Evolutionary conservation across 2,329 filamentous ascomycete genomes (phyloP), one percentile per base, ranked within the genome.

Genomic region (Diaporthe batatas): DNA sequence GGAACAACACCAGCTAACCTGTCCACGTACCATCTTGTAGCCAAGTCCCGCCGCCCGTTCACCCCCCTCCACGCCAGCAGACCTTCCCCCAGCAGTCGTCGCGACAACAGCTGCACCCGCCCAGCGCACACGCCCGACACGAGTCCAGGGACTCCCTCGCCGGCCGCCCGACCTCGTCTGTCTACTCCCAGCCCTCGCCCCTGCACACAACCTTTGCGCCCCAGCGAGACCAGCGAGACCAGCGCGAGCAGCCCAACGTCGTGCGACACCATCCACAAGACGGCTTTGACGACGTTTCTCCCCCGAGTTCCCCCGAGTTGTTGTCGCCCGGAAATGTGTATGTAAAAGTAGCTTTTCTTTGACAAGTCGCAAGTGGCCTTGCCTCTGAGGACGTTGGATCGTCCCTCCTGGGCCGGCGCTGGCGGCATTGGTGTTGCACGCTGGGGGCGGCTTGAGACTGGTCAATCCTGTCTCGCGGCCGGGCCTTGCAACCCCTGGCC

Each of bases 141-240:
- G 68, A 62, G 3, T 36, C 55, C 21, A 67, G 53, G 53, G 73
- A 73, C 67, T 71, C 71, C 21, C 23, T 67, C 25, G 29, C 51
- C 4, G 73, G 67, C 75, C 86, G 87, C 53, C 86, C 87, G n/a
- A 76, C 84, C 8, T 92, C 91, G 42, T 92, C 91, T 21, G 76
- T 91, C 59, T 92, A 93, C 79, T 90, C 90, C 58, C 86, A 89
- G 79, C 86, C 84, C 57, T 89, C 85, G 74, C 85, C 86, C 18
- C 78, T 79, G 36, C 79, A 78, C 14, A 76, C 81, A 18, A 78
- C 75, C 55, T 82, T 83, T 70, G 78, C 80, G 11, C 75, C 18
- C 21, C 68, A 70, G 21, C 68, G 68, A 47, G 68, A 70, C 32
- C 68, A 23, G 58, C 76, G 29, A 29, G 29, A n/a, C n/a, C n/a